Evolutionary conservation across 2,329 filamentous ascomycete genomes (phyloP).

Genomic region (Amesomyces nigricolor): DNA sequence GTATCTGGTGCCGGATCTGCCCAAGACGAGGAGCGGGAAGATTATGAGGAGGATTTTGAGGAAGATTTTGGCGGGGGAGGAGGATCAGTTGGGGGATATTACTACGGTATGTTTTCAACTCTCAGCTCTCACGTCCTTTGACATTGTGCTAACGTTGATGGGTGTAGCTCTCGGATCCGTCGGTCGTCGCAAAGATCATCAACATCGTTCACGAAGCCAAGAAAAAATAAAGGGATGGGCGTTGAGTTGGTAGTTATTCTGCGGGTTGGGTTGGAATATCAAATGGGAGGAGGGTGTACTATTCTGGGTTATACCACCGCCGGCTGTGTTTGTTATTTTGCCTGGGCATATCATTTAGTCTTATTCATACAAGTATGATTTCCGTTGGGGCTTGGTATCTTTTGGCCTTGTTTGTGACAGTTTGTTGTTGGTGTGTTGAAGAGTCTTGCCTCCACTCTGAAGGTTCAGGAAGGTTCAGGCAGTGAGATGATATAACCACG

Average conservation of each 20-base stretch:
- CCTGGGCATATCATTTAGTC: background rate
- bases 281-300: background rate
- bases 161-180: constrained; percentile 77
- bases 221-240: constrained; percentile 41
- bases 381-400: background rate
- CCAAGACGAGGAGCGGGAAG: constrained; percentile 96
- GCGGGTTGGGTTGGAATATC: background rate
- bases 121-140: background rate
- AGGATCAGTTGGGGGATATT: constrained; percentile 91
- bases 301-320: constrained; percentile 14
- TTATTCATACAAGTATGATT: background rate
- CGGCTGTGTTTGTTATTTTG: background rate
- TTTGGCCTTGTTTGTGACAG: background rate
- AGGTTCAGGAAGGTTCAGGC: too few species aligned
- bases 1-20: constrained; percentile 84
- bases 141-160: constrained; percentile 13
- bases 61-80: constrained; percentile 95
- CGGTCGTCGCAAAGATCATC: constrained; percentile 86
- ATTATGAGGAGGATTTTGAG: constrained; percentile 96
- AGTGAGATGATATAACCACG: too few species aligned
- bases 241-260: background rate
- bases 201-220: constrained; percentile 62
- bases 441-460: too few species aligned
- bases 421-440: too few species aligned
- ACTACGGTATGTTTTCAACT: constrained; percentile 63